Percentiles rank a stretch among this genome's conserved stretches.
phyloP scores from a whole-genome alignment of 225 moss, liverwort and hornwort species.

The Ulota crispa region DNA sequence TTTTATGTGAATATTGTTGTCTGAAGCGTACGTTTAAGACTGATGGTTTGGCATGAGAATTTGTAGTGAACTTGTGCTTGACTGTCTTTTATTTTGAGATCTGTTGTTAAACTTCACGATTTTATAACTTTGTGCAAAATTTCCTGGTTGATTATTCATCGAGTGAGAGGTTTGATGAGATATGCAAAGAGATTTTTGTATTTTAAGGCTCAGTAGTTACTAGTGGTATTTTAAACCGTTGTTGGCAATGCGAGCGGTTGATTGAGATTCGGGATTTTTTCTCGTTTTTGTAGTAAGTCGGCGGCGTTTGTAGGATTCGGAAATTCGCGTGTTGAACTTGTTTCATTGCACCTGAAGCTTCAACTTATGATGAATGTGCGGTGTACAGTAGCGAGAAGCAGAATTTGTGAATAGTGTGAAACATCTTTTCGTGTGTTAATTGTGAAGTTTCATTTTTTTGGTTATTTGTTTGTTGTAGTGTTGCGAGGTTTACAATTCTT shows the following conservation, averaged over 20 bases:
- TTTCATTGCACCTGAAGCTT: slow-evolving; percentile 2
- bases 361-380: neutral
- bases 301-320: neutral
- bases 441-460: neutral
- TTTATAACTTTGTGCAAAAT: neutral
- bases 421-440: neutral
- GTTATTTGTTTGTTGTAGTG: neutral
- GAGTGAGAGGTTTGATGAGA: neutral
- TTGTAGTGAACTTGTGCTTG: neutral
- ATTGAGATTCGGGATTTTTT: slow-evolving; percentile 3
- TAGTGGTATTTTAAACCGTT: neutral
- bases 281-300: neutral
- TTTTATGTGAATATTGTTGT: neutral
- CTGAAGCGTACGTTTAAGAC: neutral
- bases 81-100: neutral
- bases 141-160: neutral
- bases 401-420: neutral
- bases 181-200: neutral
- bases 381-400: neutral
- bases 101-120: neutral
- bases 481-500: neutral
- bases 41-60: neutral
- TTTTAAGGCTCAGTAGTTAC: neutral
- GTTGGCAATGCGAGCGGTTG: neutral
- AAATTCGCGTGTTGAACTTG: neutral